phyloP scores from a whole-genome alignment of 2,329 filamentous ascomycete species.

The Trichoderma atroviride region DNA sequence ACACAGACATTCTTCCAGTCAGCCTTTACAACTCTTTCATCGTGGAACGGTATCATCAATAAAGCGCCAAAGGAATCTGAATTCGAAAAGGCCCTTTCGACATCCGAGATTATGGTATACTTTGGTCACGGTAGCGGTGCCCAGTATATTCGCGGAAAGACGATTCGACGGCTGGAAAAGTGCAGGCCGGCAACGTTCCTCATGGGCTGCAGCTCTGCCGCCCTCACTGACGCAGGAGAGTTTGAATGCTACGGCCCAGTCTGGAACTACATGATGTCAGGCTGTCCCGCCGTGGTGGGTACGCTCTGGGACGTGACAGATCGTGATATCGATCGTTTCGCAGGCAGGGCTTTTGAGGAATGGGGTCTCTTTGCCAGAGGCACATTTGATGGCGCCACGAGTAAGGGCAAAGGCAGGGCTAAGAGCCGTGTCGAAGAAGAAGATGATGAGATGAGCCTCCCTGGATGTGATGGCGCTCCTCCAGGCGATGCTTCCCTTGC shows the following conservation, averaged over 20 bases:
- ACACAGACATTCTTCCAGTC: constrained; percentile 77
- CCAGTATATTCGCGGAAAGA: constrained; percentile 87
- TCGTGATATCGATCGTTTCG: constrained; percentile 93
- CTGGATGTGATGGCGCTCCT: constrained; percentile 31
- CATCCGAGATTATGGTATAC: constrained; percentile 78
- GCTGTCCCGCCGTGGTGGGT: constrained; percentile 82
- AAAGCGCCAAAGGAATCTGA: constrained; percentile 75
- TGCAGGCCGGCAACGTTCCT: constrained; percentile 80
- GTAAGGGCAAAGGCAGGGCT: constrained; percentile 35
- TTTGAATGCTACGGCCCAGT: constrained; percentile 92
- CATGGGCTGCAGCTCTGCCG: constrained; percentile 91
- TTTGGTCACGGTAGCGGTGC: constrained; percentile 95
- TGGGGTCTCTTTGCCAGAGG: constrained; percentile 74
- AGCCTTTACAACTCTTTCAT: constrained; percentile 63
- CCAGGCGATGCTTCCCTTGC: constrained; percentile 57
- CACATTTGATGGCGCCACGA: constrained; percentile 44
- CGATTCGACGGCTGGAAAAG: constrained; percentile 74
- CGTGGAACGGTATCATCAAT: constrained; percentile 72
- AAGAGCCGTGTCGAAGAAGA: constrained; percentile 33
- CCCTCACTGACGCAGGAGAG: constrained; percentile 74
- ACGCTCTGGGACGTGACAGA: constrained; percentile 99
- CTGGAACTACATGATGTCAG: constrained; percentile 88
- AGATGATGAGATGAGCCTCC: constrained; percentile 19
- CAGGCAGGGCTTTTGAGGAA: constrained; percentile 73
- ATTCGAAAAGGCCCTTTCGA: constrained; percentile 68